phyloP scores from a whole-genome alignment of 139 green algal genomes.

The Nannochloris sp. region DNA sequence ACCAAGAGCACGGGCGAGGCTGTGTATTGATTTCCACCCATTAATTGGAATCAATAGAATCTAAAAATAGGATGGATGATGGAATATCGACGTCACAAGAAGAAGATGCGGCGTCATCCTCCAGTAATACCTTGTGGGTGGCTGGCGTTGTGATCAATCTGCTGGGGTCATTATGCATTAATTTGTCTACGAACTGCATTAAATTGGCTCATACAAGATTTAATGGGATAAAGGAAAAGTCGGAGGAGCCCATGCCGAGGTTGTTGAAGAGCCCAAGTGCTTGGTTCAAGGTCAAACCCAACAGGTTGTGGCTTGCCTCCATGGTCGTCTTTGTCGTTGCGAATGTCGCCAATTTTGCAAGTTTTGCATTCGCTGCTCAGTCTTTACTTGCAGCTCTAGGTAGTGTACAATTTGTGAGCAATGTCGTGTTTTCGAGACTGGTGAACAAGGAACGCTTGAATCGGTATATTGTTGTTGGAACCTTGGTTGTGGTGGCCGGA shows the following conservation, averaged over 20 bases:
- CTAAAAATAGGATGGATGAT: no score
- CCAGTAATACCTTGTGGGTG: constrained; percentile 12
- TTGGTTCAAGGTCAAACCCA: constrained; percentile 8
- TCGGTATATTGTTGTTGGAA: constrained; percentile 48
- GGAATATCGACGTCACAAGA: no score
- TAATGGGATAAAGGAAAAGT: not conserved
- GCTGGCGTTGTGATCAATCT: constrained; percentile 54
- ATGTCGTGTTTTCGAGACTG: constrained; percentile 70
- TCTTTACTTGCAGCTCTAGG: constrained; percentile 74
- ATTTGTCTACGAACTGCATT: constrained; percentile 73
- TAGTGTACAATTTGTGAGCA: constrained; percentile 78
- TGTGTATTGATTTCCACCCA: no score
- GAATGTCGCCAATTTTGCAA: constrained; percentile 14
- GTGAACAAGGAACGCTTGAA: constrained; percentile 67
- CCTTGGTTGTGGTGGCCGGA: constrained; percentile 58
- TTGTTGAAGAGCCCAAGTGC: not conserved
- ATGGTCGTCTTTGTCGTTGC: constrained; percentile 19
- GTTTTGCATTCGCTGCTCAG: constrained; percentile 67
- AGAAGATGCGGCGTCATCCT: not conserved
- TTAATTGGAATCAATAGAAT: no score
- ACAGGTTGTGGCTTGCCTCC: constrained; percentile 57
- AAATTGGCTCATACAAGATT: constrained; percentile 85
- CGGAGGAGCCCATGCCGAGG: not conserved
- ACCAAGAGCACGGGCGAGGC: no score
- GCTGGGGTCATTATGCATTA: constrained; percentile 62